These are phyloP conservation scores for Acanthamoeba sp. DNA, from an alignment of 208 protist species.

Conservation along the genomic window DNA sequence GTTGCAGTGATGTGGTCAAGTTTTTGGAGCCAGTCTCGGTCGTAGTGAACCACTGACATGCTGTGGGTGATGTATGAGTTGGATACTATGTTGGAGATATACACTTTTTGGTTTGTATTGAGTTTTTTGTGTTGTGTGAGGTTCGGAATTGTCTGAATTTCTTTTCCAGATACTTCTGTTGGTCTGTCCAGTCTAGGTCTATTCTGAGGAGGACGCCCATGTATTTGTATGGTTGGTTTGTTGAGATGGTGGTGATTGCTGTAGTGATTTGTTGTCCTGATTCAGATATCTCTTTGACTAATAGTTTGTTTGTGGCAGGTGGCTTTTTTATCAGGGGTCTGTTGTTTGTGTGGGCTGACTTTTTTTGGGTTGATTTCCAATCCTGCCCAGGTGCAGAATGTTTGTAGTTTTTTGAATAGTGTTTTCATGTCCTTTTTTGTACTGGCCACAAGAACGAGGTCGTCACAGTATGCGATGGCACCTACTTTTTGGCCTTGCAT, in stretches of 20 bases:
- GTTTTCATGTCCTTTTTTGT: not conserved
- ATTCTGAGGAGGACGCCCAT: not conserved
- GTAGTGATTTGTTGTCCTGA: not conserved
- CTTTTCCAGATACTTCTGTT: too few relatives aligned
- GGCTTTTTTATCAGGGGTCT: rapidly evolving
- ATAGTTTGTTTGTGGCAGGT: not conserved
- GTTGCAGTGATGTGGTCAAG: not conserved
- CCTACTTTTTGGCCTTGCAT: not conserved
- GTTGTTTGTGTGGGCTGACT: not conserved
- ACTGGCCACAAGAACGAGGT: not conserved
- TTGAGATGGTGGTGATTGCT: not conserved
- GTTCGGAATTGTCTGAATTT: too few relatives aligned
- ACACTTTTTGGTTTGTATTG: not conserved
- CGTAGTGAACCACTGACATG: not conserved
- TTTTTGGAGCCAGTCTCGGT: not conserved
- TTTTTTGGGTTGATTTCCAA: not conserved
- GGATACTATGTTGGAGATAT: not conserved
- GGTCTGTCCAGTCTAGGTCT: too few relatives aligned
- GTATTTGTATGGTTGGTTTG: not conserved
- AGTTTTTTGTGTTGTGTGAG: too few relatives aligned
- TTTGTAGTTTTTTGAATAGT: not conserved
- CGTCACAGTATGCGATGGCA: not conserved
- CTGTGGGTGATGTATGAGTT: not conserved
- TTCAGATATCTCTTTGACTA: rapidly evolving
- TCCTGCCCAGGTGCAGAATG: not conserved